Base-by-base conservation (phyloP, 805 yeast species). In the Monosporozyma yasuniensis region DNA sequence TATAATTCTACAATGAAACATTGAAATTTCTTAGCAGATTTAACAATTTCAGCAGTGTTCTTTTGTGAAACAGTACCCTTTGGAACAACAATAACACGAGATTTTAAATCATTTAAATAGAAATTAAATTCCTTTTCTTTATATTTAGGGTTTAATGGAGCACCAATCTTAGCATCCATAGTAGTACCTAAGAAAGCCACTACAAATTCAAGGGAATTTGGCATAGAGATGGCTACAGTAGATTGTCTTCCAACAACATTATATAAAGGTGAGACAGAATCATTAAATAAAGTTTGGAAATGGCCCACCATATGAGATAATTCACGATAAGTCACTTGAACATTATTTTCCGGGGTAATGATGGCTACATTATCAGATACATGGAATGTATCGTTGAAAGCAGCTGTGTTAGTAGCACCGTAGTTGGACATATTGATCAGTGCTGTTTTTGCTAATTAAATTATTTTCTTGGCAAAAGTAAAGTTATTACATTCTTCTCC, bases 101-200 rank as follows among this genome's bases (percentile, higher is more conserved):
- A 74, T 56, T 76, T 68, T 55, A 83, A 66, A 58, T 83, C 89
- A 41, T 72, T 76, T 45, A 84, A 66, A 61, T 82, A 83, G 63
- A 81, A 80, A 57, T 79, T 80, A 60, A 81, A 79, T 64, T 83
- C 90, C 32, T 66, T 56, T 56, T 77, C 75, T 58, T 76, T 80
- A 63, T 81, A 82, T 48, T 73, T 73, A 14, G 87, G 77, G 58
- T 83, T 84, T 61, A 83, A 68, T 12, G 90, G 90, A 1, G 87
- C 85, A 19, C 84, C 84, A 43, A 83, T 70, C 55, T 76, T 70
- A 1, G 79, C 76, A 27, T 78, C 72, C 54, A 76, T 73, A 1
- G 86, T 77, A 23, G 75, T 69, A 1, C 81, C 83, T 21, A 83
- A 63, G 59, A 81, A 83, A 1, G 77, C 67, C 9, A 74, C 72